Base-by-base conservation (phyloP, 495 filamentous ascomycete genomes). In the Xylaria sp. region DNA sequence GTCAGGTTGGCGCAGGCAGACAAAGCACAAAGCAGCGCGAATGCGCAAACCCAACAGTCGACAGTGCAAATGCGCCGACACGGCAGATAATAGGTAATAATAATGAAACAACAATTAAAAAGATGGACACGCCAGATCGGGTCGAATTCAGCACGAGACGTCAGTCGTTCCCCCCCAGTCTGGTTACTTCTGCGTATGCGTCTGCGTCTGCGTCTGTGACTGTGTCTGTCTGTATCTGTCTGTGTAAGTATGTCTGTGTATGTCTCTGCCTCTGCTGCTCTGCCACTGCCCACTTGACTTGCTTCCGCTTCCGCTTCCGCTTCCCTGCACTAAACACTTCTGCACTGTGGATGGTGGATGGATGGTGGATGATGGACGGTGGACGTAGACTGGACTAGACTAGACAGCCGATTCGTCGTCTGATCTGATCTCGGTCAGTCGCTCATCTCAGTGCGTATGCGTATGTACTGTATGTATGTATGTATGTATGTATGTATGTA, bases 331-430 rank as follows among this genome's bases (percentile, higher is more conserved):
- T 46, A 9, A 8, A 55, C n/a, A n/a, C n/a, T n/a, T n/a, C n/a
- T n/a, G n/a, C n/a, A n/a, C n/a, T n/a, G n/a, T n/a, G n/a, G n/a
- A n/a, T n/a, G n/a, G n/a, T n/a, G n/a, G n/a, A n/a, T n/a, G n/a
- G n/a, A n/a, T n/a, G n/a, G n/a, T n/a, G n/a, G n/a, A n/a, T n/a
- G n/a, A n/a, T n/a, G n/a, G n/a, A n/a, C n/a, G n/a, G n/a, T n/a
- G n/a, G n/a, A n/a, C n/a, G n/a, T n/a, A n/a, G n/a, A n/a, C n/a
- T n/a, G n/a, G n/a, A n/a, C n/a, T n/a, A n/a, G n/a, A n/a, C n/a
- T n/a, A n/a, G n/a, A n/a, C 46, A 52, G 44, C 44, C 41, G 44
- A 66, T n/a, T n/a, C n/a, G 31, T 66, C 62, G 64, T 67, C 64
- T 55, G 21, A 41, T 40, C 33, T 67, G 33, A 26, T 53, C 43